These are phyloP conservation scores for Fonsecaea multimorphosa DNA, from an alignment of 2,329 filamentous ascomycete genomes.

Conservation along the genomic window DNA sequence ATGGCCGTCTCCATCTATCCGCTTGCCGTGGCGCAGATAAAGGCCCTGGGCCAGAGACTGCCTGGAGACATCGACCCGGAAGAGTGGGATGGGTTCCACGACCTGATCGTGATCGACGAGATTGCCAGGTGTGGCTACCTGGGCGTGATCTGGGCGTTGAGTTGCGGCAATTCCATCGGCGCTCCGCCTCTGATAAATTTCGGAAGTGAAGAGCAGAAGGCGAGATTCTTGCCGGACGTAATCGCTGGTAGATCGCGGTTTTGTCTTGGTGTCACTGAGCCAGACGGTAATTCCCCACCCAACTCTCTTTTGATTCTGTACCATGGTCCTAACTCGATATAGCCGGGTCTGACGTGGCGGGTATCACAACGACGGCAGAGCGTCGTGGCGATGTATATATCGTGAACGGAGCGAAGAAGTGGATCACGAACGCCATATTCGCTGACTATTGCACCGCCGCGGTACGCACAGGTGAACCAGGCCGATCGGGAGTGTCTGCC, in stretches of 20 bases:
- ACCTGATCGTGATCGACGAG: constrained; percentile 48
- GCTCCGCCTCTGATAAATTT: constrained; percentile 44
- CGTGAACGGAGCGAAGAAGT: constrained; percentile 96
- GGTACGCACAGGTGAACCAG: constrained; percentile 72
- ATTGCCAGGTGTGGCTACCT: constrained; percentile 45
- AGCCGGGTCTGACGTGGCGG: constrained; percentile 69
- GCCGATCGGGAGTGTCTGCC: constrained; percentile 91
- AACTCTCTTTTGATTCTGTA: not conserved
- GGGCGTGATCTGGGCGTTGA: constrained; percentile 44
- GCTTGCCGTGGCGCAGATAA: constrained; percentile 26
- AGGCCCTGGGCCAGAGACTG: constrained; percentile 35
- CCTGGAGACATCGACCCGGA: constrained; percentile 42
- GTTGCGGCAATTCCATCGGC: constrained; percentile 45
- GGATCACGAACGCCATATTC: constrained; percentile 98
- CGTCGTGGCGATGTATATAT: constrained; percentile 56
- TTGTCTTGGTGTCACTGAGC: constrained; percentile 65
- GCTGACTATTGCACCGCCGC: constrained; percentile 97
- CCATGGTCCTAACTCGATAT: not conserved
- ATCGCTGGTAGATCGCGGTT: constrained; percentile 64
- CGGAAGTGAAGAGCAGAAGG: constrained; percentile 43
- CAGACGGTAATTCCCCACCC: constrained; percentile 19
- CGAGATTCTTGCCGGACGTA: constrained; percentile 63
- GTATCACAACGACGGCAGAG: constrained; percentile 65
- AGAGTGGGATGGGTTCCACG: constrained; percentile 49
- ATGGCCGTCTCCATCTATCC: constrained; percentile 34